These are phyloP conservation scores for Massospora cicadina DNA, from an alignment of 371 early-diverging fungal genomes.

Conservation along the genomic window DNA sequence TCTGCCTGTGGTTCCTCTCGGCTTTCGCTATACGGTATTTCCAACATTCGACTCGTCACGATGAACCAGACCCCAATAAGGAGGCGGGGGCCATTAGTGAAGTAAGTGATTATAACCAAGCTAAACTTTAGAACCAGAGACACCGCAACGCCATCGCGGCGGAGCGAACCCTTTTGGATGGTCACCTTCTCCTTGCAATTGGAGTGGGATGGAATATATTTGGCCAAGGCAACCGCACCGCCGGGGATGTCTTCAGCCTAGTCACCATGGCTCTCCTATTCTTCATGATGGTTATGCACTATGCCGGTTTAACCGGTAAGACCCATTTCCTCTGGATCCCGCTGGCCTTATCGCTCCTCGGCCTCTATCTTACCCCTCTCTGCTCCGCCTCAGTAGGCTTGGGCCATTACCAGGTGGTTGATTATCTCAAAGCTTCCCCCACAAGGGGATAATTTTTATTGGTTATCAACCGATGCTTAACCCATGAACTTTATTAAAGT, in stretches of 20 bases:
- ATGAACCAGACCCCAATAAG: neutral
- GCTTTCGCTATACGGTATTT: slow-evolving; percentile 1
- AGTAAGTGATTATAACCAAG: neutral
- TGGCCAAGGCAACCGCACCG: slow-evolving; percentile 7
- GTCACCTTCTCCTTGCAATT: neutral
- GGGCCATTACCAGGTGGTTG: slow-evolving; percentile 5
- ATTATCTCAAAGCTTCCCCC: too few species aligned
- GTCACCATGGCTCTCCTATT: neutral
- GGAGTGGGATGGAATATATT: neutral
- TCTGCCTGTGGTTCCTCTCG: slow-evolving; percentile 4
- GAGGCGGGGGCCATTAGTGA: neutral
- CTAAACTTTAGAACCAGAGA: slow-evolving; percentile 1
- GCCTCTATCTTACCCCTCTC: neutral
- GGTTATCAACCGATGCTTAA: too few species aligned
- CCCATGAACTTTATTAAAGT: too few species aligned
- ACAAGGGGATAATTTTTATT: too few species aligned
- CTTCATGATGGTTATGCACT: slow-evolving; percentile 4
- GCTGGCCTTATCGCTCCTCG: neutral
- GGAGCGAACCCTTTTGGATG: slow-evolving; percentile 6
- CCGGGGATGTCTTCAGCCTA: slow-evolving; percentile 3
- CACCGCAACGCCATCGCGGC: slow-evolving; percentile 2
- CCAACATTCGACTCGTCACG: neutral
- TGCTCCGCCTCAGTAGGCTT: neutral
- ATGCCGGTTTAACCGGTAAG: neutral
- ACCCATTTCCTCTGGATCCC: slow-evolving; percentile 1